phyloP scores from a whole-genome alignment of 192 early-diverging fungal species.

The Coemansia sp. region DNA sequence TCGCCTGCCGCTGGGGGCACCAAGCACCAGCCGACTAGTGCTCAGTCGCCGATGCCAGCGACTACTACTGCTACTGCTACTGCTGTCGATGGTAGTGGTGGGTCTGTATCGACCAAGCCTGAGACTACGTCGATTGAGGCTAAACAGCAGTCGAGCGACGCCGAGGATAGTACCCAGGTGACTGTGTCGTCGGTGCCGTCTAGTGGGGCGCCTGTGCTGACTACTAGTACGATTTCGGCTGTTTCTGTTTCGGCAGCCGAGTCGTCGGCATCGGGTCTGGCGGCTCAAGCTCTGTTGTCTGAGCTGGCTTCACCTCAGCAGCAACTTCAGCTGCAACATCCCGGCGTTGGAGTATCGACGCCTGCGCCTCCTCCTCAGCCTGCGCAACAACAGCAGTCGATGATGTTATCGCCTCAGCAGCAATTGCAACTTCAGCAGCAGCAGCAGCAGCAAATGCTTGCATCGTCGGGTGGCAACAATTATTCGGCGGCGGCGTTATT shows the following conservation, averaged over 20 bases:
- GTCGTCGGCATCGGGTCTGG: slow-evolving; percentile 19
- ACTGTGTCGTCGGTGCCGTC: neutral
- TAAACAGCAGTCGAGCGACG: neutral
- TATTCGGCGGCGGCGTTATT: slow-evolving; percentile 24
- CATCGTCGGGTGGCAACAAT: slow-evolving; percentile 1
- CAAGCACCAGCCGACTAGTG: neutral
- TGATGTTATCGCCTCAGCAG: slow-evolving; percentile 16
- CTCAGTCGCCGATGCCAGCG: neutral
- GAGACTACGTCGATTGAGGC: neutral
- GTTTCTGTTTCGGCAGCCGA: neutral
- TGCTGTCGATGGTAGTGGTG: neutral
- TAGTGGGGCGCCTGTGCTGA: neutral
- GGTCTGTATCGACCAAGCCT: neutral
- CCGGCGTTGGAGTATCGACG: neutral
- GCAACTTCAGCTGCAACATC: slow-evolving; percentile 6
- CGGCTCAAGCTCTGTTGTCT: slow-evolving; percentile 12
- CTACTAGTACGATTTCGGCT: neutral
- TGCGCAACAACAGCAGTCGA: slow-evolving; percentile 9
- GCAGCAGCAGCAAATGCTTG: slow-evolving; percentile 5
- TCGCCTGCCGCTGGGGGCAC: slow-evolving; percentile 17
- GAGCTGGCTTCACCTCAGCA: slow-evolving; percentile 9
- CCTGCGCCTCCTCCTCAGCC: neutral
- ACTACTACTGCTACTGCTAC: neutral
- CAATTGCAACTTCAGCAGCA: slow-evolving; percentile 12
- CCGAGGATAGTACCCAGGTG: neutral